Percentiles rank a stretch among this genome's conserved stretches.
Evolutionary conservation across 495 filamentous ascomycete species (phyloP).

Genomic region (Penicillium dipodomyicola): DNA sequence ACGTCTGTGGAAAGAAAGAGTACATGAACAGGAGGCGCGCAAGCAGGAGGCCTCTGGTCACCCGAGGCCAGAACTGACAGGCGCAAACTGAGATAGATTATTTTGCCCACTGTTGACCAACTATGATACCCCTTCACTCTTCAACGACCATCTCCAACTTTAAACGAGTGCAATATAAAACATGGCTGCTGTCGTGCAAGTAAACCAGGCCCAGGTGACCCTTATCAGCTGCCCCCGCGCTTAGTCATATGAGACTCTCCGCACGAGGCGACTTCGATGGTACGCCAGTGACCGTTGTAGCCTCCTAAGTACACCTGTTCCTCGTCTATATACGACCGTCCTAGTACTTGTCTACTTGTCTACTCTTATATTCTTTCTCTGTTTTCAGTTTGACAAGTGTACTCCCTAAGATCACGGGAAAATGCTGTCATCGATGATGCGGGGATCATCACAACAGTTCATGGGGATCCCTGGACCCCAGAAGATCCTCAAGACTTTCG

Average conservation of each 20-base stretch:
- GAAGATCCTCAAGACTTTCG: constrained; percentile 40
- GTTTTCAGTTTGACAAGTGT: not conserved
- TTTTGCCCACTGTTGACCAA: constrained; percentile 1
- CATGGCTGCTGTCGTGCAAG: not conserved
- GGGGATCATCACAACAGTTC: constrained; percentile 25
- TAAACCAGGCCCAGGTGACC: constrained; percentile 7
- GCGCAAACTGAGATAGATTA: not conserved
- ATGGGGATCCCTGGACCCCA: constrained; percentile 41
- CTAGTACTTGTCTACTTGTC: not conserved
- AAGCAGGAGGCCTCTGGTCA: constrained; percentile 23
- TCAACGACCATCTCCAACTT: not conserved
- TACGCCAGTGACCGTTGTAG: not conserved
- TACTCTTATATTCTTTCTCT: not conserved
- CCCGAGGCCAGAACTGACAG: constrained; percentile 2
- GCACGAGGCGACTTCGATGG: constrained; percentile 4
- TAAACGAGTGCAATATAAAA: not conserved
- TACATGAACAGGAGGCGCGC: constrained; percentile 40
- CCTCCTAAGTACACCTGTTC: not conserved
- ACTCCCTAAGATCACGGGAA: not conserved
- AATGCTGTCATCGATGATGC: constrained; percentile 12
- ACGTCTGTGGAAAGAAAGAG: constrained; percentile 57
- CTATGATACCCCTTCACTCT: constrained; percentile 26
- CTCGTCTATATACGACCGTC: not conserved
- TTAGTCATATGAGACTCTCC: constrained; percentile 10
- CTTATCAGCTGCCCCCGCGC: constrained; percentile 11